These are phyloP conservation scores for Iris pallida DNA, from an alignment of 116 monocot species.

Conservation along the genomic window DNA sequence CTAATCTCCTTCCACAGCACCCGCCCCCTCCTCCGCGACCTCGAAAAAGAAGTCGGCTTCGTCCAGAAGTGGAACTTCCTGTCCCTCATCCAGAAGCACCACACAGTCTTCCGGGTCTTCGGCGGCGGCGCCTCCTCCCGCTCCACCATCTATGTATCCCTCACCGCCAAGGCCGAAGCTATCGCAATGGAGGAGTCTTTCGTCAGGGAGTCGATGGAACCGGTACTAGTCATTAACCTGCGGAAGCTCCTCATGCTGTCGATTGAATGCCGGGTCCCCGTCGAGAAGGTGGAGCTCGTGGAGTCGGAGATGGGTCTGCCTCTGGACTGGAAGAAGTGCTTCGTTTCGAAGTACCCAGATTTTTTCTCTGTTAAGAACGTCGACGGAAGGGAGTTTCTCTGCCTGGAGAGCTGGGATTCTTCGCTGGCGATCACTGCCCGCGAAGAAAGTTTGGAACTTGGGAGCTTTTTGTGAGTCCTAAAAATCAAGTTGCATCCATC, in stretches of 20 bases:
- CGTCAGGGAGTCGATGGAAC: slow-evolving; percentile 65
- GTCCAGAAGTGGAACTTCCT: slow-evolving; percentile 80
- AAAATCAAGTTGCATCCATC: too few species aligned
- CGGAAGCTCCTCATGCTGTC: slow-evolving; percentile 90
- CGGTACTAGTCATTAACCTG: slow-evolving; percentile 59
- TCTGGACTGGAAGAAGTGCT: too few species aligned
- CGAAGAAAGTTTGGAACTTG: too few species aligned
- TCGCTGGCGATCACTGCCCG: too few species aligned
- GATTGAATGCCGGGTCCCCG: slow-evolving; percentile 66
- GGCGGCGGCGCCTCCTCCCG: slow-evolving; percentile 31
- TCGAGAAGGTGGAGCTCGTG: slow-evolving; percentile 76
- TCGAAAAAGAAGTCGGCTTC: slow-evolving; percentile 91
- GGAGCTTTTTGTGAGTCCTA: too few species aligned
- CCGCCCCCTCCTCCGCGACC: slow-evolving; percentile 67
- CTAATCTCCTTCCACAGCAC: slow-evolving; percentile 34
- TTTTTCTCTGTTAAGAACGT: too few species aligned
- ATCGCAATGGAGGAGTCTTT: slow-evolving; percentile 30
- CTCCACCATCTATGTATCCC: slow-evolving; percentile 52
- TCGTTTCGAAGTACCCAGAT: too few species aligned
- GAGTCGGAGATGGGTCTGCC: too few species aligned
- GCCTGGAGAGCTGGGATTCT: too few species aligned
- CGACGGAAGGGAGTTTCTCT: too few species aligned
- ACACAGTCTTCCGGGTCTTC: slow-evolving; percentile 60
- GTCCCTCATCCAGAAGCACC: slow-evolving; percentile 62
- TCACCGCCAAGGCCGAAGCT: too few species aligned